phyloP scores from a whole-genome alignment of 179 eudicot genomes.

The Actinidia chinensis region DNA sequence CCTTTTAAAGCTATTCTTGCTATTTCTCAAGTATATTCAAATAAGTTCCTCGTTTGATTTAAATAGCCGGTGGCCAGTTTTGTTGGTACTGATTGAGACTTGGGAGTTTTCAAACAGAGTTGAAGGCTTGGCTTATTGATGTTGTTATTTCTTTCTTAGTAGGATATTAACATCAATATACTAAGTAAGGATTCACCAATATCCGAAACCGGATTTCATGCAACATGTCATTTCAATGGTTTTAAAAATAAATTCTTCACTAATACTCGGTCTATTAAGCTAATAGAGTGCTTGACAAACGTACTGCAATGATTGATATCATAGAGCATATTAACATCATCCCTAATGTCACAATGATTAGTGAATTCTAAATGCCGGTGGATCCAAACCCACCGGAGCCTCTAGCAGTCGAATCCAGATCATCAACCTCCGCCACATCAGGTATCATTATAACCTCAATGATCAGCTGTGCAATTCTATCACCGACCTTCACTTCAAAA shows the following conservation, averaged over 20 bases:
- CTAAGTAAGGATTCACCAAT: too few species aligned
- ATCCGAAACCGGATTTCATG: too few species aligned
- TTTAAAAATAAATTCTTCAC: too few species aligned
- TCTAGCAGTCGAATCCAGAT: constrained; percentile 35
- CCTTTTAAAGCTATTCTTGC: constrained; percentile 3
- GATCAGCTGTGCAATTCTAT: constrained; percentile 41
- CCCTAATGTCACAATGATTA: background rate
- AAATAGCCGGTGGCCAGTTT: background rate
- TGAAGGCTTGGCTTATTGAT: too few species aligned
- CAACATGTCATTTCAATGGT: too few species aligned
- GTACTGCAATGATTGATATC: background rate
- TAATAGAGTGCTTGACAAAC: background rate
- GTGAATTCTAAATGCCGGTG: constrained; percentile 28
- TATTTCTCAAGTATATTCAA: background rate
- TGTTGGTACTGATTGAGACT: too few species aligned
- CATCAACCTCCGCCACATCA: constrained; percentile 34
- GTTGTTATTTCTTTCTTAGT: too few species aligned
- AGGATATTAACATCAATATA: too few species aligned
- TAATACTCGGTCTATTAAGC: too few species aligned
- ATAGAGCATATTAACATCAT: background rate
- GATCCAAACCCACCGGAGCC: constrained; percentile 40
- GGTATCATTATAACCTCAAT: constrained; percentile 34
- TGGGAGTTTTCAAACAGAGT: too few species aligned
- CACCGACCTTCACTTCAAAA: constrained; percentile 40
- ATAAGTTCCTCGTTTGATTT: background rate